Conservation (phyloP, 2,329 filamentous ascomycete genomes). For the Pseudocercospora fijiensis region DNA sequence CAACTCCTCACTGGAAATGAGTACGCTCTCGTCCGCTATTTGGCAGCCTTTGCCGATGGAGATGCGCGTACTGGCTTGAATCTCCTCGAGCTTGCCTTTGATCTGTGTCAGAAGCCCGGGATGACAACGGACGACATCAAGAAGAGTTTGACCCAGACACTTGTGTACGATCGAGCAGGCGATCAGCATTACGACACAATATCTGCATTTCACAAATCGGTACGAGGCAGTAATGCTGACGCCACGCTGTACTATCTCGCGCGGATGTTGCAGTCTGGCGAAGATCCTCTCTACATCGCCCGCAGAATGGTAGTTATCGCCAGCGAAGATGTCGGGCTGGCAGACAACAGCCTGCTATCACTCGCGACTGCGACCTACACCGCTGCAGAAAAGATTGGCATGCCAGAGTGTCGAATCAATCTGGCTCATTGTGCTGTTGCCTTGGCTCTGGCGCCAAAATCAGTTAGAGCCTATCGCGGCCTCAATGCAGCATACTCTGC, state of each 20-base stretch:
- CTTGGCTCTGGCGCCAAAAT: constrained; percentile 77
- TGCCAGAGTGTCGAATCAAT: constrained; percentile 92
- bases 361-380: constrained; percentile 84
- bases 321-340: constrained; percentile 88
- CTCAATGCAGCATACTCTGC: constrained; percentile 78
- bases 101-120: constrained; percentile 65
- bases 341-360: constrained; percentile 78
- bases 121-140: constrained; percentile 74
- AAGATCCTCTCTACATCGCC: constrained; percentile 90
- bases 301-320: constrained; percentile 92
- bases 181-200: constrained; percentile 99
- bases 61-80: constrained; percentile 93
- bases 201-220: constrained; percentile 93
- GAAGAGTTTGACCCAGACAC: constrained; percentile 77
- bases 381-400: constrained; percentile 87
- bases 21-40: constrained; percentile 65
- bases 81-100: constrained; percentile 83
- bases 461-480: constrained; percentile 79
- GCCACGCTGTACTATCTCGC: constrained; percentile 92
- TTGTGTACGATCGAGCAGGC: constrained; percentile 91
- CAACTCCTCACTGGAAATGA: constrained; percentile 67
- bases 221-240: constrained; percentile 82
- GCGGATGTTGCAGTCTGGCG: constrained; percentile 91
- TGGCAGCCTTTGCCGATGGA: constrained; percentile 84
- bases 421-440: constrained; percentile 85